Evolutionary conservation across 1,284 basidiomycete genomes (phyloP).

Genomic region (Takashimella tepidaria): DNA sequence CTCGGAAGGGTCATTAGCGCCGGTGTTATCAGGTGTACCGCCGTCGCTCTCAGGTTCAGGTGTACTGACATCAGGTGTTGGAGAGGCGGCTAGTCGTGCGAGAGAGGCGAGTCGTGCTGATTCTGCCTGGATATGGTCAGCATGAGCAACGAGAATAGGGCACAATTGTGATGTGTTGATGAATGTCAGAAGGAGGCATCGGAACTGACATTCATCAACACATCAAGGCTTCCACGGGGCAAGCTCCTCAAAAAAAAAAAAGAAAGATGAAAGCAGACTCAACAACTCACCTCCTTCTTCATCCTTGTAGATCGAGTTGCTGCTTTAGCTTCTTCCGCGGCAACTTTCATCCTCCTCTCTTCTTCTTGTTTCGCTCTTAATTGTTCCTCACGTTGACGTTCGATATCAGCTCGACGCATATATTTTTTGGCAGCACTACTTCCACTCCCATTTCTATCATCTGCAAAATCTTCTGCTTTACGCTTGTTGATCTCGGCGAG

Average conservation of each 20-base stretch:
- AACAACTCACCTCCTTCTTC: constrained; percentile 44
- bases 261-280: too few relatives aligned
- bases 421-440: constrained; percentile 62
- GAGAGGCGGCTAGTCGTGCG: constrained; percentile 17
- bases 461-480: constrained; percentile 58
- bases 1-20: neutral
- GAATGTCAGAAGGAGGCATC: too few relatives aligned
- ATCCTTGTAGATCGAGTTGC: constrained; percentile 20
- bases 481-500: constrained; percentile 80
- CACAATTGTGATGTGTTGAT: too few relatives aligned
- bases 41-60: constrained; percentile 31
- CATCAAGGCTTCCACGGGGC: too few relatives aligned
- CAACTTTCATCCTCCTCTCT: constrained; percentile 44
- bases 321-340: constrained; percentile 38
- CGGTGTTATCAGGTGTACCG: too few relatives aligned
- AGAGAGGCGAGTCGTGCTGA: constrained; percentile 25
- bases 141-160: too few relatives aligned
- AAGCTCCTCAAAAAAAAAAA: too few relatives aligned
- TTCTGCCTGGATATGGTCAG: constrained; percentile 33
- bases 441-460: constrained; percentile 51
- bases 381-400: constrained; percentile 59
- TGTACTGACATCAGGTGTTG: constrained; percentile 17
- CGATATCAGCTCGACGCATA: constrained; percentile 70
- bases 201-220: too few relatives aligned
- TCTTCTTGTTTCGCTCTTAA: constrained; percentile 53